Conservation (phyloP, 2,329 filamentous ascomycete species). For the Aspergillus felis region DNA sequence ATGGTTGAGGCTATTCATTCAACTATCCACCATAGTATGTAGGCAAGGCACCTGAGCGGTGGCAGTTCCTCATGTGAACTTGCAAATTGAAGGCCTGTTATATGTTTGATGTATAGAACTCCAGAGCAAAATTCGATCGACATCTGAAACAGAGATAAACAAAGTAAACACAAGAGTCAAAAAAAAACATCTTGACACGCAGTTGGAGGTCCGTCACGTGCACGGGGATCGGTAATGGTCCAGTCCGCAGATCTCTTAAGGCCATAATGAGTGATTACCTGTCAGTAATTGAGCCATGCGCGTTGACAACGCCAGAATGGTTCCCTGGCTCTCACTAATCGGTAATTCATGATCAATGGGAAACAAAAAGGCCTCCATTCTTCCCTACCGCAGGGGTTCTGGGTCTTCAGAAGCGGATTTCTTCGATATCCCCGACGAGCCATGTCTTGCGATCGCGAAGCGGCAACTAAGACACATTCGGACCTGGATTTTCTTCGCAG, state of each 20-base stretch:
- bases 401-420: conserved; percentile 31
- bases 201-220: neutral
- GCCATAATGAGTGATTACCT: neutral
- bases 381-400: conserved; percentile 28
- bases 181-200: neutral
- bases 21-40: too few relatives aligned
- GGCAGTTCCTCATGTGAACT: neutral
- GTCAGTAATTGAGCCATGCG: neutral
- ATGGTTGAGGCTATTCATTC: too few relatives aligned
- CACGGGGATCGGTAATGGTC: neutral
- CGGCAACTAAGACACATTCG: conserved; percentile 30
- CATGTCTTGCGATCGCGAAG: conserved; percentile 24
- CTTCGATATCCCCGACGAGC: conserved; percentile 35
- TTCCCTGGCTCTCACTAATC: neutral
- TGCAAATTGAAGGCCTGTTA: neutral
- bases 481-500: conserved; percentile 24
- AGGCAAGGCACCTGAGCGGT: neutral
- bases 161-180: neutral
- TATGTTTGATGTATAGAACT: neutral
- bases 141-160: neutral
- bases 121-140: neutral
- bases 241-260: neutral
- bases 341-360: conserved; percentile 2
- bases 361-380: conserved; percentile 8
- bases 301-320: conserved; percentile 1